Percentiles rank a stretch among this genome's conserved stretches.
Evolutionary conservation across 441 rosid species (phyloP).

Genomic region (Corymbia citriodora): DNA sequence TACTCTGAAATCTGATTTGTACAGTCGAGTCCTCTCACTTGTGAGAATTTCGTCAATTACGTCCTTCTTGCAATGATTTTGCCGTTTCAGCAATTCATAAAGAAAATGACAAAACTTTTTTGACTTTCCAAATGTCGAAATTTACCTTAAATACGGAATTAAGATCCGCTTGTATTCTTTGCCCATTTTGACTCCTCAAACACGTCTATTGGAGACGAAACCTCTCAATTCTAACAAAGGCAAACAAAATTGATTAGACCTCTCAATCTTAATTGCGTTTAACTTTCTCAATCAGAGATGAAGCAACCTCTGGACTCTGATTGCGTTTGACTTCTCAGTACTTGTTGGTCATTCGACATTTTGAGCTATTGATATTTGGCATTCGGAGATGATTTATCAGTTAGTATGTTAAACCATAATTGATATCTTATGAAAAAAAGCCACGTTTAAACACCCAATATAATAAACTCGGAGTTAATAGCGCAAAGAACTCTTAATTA

Average conservation of each 20-base stretch:
- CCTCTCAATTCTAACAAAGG: background rate
- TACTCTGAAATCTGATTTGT: background rate
- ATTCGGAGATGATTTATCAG: background rate
- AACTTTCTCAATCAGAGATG: background rate
- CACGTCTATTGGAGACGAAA: background rate
- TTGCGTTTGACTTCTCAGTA: background rate
- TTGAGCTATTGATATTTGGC: background rate
- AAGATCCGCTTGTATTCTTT: background rate
- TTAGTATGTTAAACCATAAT: background rate
- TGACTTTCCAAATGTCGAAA: background rate
- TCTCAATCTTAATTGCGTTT: background rate
- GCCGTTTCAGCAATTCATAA: background rate
- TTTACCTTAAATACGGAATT: background rate
- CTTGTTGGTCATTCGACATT: background rate
- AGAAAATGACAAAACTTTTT: background rate
- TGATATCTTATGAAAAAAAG: background rate
- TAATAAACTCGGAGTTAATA: background rate
- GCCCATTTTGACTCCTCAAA: background rate
- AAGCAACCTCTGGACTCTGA: background rate
- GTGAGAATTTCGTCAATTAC: background rate
- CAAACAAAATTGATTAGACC: background rate
- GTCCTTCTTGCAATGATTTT: background rate
- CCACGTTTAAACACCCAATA: background rate
- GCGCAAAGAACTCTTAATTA: background rate
- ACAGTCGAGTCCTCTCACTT: background rate